A percentile compares a stretch with the other conserved stretches of the same genome.
Evolutionary conservation across 2,329 filamentous ascomycete species (phyloP).

Genomic region (Trichoderma semiorbis): DNA sequence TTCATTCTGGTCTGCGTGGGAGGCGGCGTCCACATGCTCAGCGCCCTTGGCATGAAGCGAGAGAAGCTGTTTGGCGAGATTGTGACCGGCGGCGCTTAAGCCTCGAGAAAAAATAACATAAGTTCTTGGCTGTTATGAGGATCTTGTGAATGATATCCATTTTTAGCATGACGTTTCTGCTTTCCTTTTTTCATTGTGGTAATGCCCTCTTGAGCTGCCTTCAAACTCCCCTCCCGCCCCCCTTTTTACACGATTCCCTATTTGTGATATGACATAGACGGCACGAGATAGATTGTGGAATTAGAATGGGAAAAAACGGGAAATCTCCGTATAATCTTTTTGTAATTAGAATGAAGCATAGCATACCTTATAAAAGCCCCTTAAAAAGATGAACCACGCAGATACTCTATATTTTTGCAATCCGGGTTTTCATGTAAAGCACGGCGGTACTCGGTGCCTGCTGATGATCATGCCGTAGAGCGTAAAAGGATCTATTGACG

Average conservation of each 20-base stretch:
- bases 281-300: background rate
- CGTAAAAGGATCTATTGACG: background rate
- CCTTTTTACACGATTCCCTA: background rate
- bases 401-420: background rate
- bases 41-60: constrained; percentile 14
- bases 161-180: background rate
- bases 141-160: background rate
- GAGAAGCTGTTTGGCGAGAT: constrained; percentile 20
- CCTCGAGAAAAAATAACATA: background rate
- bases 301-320: background rate
- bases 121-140: background rate
- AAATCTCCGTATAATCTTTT: background rate
- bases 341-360: background rate
- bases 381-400: background rate
- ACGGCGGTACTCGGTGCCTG: constrained; percentile 8
- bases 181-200: background rate
- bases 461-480: constrained; percentile 9
- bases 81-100: background rate
- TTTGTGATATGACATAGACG: background rate
- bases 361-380: background rate
- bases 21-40: constrained; percentile 4
- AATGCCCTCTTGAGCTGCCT: background rate
- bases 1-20: constrained; percentile 14
- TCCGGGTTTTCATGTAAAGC: background rate
- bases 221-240: background rate